Percentiles rank a stretch among this genome's conserved stretches.
These are phyloP conservation scores for Wallacemonas rigidus DNA, from an alignment of 208 protist species.

Conservation along the genomic window DNA sequence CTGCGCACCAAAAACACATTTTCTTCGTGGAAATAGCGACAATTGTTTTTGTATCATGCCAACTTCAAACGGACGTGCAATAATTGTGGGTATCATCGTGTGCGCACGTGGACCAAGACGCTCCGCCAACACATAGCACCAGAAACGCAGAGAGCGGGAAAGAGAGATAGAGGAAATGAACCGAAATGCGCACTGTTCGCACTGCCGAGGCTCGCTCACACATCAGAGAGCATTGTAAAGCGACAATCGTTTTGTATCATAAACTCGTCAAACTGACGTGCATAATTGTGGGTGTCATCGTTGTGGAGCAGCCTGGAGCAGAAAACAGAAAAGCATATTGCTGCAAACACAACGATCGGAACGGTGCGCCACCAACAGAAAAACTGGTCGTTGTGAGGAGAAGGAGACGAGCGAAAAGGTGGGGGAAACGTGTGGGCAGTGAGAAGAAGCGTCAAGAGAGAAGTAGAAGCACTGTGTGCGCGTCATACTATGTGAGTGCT, in stretches of 20 bases:
- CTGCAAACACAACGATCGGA: no score
- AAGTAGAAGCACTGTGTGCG: background rate
- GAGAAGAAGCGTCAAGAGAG: background rate
- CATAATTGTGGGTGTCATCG: background rate
- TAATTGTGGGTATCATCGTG: constrained; percentile 18
- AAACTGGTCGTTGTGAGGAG: background rate
- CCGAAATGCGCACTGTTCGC: no score
- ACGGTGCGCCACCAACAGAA: no score
- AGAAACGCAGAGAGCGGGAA: no score
- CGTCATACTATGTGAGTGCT: background rate
- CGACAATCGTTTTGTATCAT: background rate
- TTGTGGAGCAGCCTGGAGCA: background rate
- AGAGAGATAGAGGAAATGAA: no score
- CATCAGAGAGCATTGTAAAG: constrained; percentile 3
- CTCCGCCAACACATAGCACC: no score
- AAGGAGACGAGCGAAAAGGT: background rate
- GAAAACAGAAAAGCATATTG: no score
- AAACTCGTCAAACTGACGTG: background rate
- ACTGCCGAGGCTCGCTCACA: no score
- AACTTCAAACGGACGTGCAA: constrained; percentile 14
- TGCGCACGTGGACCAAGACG: no score
- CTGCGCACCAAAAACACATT: constrained; percentile 6
- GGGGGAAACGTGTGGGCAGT: background rate
- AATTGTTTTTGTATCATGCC: constrained; percentile 14
- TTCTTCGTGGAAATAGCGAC: constrained; percentile 2